Conservation (phyloP, 176 grass and related monocot species). For the Chloris gayana region DNA sequence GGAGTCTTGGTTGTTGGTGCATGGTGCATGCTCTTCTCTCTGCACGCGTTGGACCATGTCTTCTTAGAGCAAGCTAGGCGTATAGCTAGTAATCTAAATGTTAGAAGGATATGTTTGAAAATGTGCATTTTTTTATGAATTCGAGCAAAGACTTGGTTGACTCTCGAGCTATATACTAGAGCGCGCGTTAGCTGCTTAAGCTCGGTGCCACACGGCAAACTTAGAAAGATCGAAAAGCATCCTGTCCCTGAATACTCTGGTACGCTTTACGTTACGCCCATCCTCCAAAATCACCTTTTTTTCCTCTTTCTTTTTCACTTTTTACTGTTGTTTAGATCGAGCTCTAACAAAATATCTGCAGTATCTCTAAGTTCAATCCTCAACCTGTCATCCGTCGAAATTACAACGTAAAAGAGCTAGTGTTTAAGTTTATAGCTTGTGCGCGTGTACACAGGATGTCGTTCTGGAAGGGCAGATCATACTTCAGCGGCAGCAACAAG, state of each 20-base stretch:
- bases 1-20: no score
- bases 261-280: neutral
- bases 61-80: neutral
- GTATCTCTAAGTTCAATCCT: neutral
- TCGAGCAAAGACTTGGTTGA: neutral
- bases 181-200: neutral
- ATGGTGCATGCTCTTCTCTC: no score
- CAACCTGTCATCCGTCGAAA: no score
- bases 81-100: neutral
- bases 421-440: neutral
- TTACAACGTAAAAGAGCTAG: no score
- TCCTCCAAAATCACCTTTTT: neutral
- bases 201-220: neutral
- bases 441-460: neutral
- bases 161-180: slow-evolving; percentile 1
- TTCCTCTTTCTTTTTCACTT: slow-evolving; percentile 11
- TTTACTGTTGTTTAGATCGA: slow-evolving; percentile 19
- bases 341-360: neutral
- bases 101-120: neutral
- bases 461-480: neutral
- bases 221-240: neutral
- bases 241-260: slow-evolving; percentile 13
- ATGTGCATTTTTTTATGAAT: neutral
- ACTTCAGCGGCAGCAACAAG: slow-evolving; percentile 2
- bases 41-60: neutral